Base-by-base conservation (phyloP, 2,329 filamentous ascomycete species). In the Exophiala spinifera region DNA sequence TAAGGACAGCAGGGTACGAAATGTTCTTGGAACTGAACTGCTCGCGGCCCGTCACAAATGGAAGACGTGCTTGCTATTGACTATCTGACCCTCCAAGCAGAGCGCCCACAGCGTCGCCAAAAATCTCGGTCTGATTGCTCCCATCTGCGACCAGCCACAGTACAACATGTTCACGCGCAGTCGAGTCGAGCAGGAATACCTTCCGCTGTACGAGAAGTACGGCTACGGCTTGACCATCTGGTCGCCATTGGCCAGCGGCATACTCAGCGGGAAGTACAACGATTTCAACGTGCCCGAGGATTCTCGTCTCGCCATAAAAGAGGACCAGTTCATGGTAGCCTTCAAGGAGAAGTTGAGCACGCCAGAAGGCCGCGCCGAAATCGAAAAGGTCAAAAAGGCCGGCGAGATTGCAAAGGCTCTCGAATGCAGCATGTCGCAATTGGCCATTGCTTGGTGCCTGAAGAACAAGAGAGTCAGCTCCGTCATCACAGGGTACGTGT, bases 201-300 rank as follows among this genome's bases (percentile, higher is more conserved):
- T 74, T 34, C 76, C 80, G 47, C 71, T 88, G 34, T 87, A 84
- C 69, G 73, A 78, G 43, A 76, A 84, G 54, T 73, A 76, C 49
- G 81, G 82, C 3, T 74, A 84, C 2, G 84, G 84, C 1, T 71
- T 87, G 44, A 87, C 84, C 21, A 79, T 80, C 49, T 87, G 81
- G 71, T 82, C 78, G 3, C 85, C 84, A 1, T 69, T 88, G 39
- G 77, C 78, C 56, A 72, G 72, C 55, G 84, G 85, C 6, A 75
- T 87, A 56, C 71, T 87, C 54, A 83, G 82, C 2, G 85, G 84
- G 31, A 87, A 87, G 69, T 87, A 87, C 70, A 83, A 82, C 65
- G 72, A 84, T 61, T n/a, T n/a, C n/a, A 80, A 80, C 21, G 78
- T 85, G 33, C 82, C 83, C 3, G 71, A 78, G 3, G 78, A 78